Evolutionary conservation across 2,329 filamentous ascomycete species (phyloP), one percentile per base, ranked within the genome.

Genomic region (Fusarium sacchari): DNA sequence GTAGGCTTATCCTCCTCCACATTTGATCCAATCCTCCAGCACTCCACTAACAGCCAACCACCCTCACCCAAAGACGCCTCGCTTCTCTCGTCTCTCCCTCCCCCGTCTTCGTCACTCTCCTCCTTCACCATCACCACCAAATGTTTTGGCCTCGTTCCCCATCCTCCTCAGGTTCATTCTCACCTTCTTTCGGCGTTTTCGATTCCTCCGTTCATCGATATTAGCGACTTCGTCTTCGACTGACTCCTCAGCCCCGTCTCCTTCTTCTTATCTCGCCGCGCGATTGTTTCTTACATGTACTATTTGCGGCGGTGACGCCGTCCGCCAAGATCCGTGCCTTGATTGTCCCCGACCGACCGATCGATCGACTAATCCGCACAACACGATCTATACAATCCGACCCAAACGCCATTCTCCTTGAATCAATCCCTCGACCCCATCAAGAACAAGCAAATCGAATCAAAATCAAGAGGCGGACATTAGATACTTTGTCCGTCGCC

Each of bases 291-390:
- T 69, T 73, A 74, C 55, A 78, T 78, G 76, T 72, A 70, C 74
- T 39, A 72, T 67, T 71, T 71, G 75, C 76, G 76, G 76, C 76
- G 76, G 76, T 78, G 76, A 78, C 76, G 76, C 76, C 77, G 77
- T 78, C 73, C 72, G 69, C 63, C 73, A 71, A 66, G 71, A 69
- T 46, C 61, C 65, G 68, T 75, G 44, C 68, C 75, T 75, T 67
- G 71, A 50, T 74, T 72, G 67, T 49, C 67, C 46, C 63, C 66
- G 59, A 61, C 62, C 70, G 74, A 74, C 43, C 58, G 44, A 63
- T 55, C 65, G 58, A 72, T 67, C 73, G 69, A 74, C 61, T 65
- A 61, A 59, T 57, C 62, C 74, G 65, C 65, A 52, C 71, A 71
- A 59, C 56, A 67, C 70, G 58, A 75, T 70, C 46, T 44, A 43